phyloP scores from a whole-genome alignment of 345 rosid species.

The Mangifera indica region DNA sequence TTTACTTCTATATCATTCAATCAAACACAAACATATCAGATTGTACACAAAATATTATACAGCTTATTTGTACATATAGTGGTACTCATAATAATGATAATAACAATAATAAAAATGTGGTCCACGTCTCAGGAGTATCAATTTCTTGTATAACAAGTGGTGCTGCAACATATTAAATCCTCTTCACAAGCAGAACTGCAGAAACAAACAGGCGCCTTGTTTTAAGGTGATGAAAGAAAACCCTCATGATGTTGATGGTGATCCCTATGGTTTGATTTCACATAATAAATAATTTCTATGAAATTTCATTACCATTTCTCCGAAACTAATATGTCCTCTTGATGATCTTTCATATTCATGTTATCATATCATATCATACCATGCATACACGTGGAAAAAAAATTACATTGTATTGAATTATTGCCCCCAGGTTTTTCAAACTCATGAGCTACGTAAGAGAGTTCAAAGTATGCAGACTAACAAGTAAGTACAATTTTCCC shows the following conservation, averaged over 20 bases:
- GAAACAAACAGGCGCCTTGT: slow-evolving; percentile 18
- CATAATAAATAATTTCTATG: neutral
- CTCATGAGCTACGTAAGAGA: too few species aligned
- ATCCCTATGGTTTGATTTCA: neutral
- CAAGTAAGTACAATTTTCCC: slow-evolving; percentile 23
- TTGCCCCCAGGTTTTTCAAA: too few species aligned
- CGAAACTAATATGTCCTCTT: neutral
- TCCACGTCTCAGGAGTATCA: slow-evolving; percentile 15
- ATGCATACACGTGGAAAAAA: too few species aligned
- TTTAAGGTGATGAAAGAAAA: slow-evolving; percentile 2
- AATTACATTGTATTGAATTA: too few species aligned
- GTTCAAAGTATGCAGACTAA: too few species aligned
- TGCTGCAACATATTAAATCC: slow-evolving; percentile 21
- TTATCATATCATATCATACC: too few species aligned
- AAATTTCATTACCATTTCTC: neutral
- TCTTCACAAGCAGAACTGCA: slow-evolving; percentile 7
- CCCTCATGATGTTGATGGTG: neutral
- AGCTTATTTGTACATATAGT: too few species aligned
- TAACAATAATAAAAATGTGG: neutral
- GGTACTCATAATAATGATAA: too few species aligned
- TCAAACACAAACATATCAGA: too few species aligned
- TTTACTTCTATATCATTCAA: too few species aligned
- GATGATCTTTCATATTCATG: too few species aligned
- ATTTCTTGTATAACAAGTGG: slow-evolving; percentile 13
- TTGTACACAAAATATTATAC: too few species aligned